Conservation (phyloP, 2,329 filamentous ascomycete species). For the Amylocarpus encephaloides region DNA sequence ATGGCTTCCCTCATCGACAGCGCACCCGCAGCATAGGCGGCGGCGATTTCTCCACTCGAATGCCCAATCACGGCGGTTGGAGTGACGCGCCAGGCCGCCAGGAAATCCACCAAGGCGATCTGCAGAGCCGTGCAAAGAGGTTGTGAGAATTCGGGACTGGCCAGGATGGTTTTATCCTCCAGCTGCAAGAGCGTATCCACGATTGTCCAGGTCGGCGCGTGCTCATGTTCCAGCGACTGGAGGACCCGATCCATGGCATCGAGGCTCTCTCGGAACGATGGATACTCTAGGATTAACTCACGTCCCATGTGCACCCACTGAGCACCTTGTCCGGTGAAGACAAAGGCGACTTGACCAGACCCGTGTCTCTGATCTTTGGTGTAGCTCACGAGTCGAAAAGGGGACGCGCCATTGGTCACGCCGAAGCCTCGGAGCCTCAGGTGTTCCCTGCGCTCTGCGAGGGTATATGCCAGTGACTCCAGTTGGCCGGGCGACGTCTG, state of each 20-base stretch:
- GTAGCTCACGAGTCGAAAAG: neutral
- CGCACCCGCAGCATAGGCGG: slow-evolving; percentile 36
- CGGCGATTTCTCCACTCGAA: slow-evolving; percentile 42
- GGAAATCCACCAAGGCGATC: slow-evolving; percentile 38
- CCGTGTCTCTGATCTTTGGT: neutral
- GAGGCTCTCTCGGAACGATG: slow-evolving; percentile 18
- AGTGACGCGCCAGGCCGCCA: slow-evolving; percentile 36
- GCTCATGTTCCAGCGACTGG: neutral
- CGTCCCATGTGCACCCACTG: slow-evolving; percentile 26
- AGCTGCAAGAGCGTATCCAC: slow-evolving; percentile 22
- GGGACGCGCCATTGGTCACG: neutral
- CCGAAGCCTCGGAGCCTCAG: neutral
- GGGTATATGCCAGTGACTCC: slow-evolving; percentile 4
- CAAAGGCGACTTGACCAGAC: neutral
- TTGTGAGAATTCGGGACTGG: slow-evolving; percentile 30
- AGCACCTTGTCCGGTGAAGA: slow-evolving; percentile 30
- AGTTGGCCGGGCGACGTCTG: neutral
- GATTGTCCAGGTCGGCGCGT: slow-evolving; percentile 12
- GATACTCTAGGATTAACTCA: slow-evolving; percentile 9
- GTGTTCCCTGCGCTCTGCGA: slow-evolving; percentile 3
- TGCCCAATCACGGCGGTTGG: slow-evolving; percentile 38
- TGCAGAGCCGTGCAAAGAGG: slow-evolving; percentile 43
- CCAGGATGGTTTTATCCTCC: slow-evolving; percentile 31
- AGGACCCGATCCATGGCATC: neutral
- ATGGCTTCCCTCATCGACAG: slow-evolving; percentile 31